Conservation (phyloP, 2,329 filamentous ascomycete species). For the Fusarium brevicatenulatum region DNA sequence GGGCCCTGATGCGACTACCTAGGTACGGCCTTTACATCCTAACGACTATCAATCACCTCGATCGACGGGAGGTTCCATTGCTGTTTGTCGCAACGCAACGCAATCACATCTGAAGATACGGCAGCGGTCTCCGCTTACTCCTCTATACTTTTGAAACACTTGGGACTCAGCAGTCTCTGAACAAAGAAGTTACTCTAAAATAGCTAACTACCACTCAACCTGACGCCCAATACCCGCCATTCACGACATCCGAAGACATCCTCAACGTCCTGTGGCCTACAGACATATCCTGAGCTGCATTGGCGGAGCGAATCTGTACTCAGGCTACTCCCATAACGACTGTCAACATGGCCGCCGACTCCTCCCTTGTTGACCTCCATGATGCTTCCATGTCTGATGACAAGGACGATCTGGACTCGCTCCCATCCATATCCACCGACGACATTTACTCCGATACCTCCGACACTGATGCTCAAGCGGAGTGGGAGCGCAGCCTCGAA, state of each 20-base stretch:
- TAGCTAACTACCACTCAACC: not conserved
- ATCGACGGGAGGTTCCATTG: not conserved
- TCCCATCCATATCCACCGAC: conserved; percentile 69
- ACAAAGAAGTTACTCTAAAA: not conserved
- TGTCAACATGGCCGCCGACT: conserved; percentile 52
- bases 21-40: conserved; percentile 13
- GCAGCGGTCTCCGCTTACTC: not conserved
- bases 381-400: conserved; percentile 60
- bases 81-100: conserved; percentile 1
- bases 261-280: not conserved
- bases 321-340: not conserved
- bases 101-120: not conserved
- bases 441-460: conserved; percentile 65
- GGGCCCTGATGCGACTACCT: conserved; percentile 30
- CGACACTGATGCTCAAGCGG: conserved; percentile 86
- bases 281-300: not conserved
- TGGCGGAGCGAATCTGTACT: not conserved
- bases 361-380: conserved; percentile 63
- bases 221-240: conserved; percentile 11
- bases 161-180: not conserved
- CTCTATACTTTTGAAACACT: not conserved
- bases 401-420: conserved; percentile 68
- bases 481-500: conserved; percentile 95
- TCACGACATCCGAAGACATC: not conserved
- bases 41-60: conserved; percentile 21